A percentile compares a stretch with the other conserved stretches of the same genome.
Evolutionary conservation across 345 rosid species (phyloP).

Genomic region (Lepidium africanum): DNA sequence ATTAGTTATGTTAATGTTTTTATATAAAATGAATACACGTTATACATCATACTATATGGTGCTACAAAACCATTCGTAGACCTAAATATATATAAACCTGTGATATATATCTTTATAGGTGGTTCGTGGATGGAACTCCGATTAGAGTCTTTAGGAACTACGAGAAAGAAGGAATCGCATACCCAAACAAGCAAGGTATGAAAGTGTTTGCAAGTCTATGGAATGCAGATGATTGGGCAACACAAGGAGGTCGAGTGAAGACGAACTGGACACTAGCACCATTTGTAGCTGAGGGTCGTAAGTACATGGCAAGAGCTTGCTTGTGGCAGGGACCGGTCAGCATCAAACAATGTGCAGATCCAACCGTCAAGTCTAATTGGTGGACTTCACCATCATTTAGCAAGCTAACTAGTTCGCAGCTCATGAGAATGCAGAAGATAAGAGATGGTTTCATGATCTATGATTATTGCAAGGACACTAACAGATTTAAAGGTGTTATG

Average conservation of each 20-base stretch:
- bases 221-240: constrained; percentile 77
- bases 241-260: constrained; percentile 63
- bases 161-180: constrained; percentile 45
- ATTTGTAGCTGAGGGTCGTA: constrained; percentile 40
- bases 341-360: constrained; percentile 39
- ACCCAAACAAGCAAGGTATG: constrained; percentile 75
- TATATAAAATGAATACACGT: no score
- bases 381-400: constrained; percentile 48
- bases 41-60: no score
- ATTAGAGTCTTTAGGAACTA: constrained; percentile 56
- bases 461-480: constrained; percentile 55
- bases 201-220: constrained; percentile 55
- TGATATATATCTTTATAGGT: constrained; percentile 32
- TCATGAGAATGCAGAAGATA: constrained; percentile 43
- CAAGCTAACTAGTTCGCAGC: constrained; percentile 34
- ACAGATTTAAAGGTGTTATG: constrained; percentile 49
- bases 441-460: constrained; percentile 54
- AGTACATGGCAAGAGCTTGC: constrained; percentile 54
- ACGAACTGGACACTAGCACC: constrained; percentile 55
- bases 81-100: background rate
- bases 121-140: constrained; percentile 54
- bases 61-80: no score
- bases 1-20: no score
- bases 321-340: constrained; percentile 53
- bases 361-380: constrained; percentile 38